Evolutionary conservation across 2,329 filamentous ascomycete genomes (phyloP).

Genomic region (Fusarium humuli): DNA sequence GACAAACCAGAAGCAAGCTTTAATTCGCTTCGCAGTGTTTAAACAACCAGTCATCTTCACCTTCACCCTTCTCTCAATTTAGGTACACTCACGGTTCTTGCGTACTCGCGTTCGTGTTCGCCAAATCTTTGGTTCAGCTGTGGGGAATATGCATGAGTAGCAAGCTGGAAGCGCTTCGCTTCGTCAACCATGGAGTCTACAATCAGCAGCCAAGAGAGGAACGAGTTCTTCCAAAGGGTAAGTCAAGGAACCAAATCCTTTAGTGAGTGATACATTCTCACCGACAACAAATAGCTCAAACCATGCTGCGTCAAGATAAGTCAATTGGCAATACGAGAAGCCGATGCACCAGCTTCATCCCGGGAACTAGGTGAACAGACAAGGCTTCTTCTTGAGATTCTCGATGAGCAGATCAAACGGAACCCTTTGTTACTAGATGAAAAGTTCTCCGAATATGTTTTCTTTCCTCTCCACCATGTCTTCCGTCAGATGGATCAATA

Average conservation of each 20-base stretch:
- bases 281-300: conserved; percentile 63
- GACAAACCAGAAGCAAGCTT: conserved; percentile 7
- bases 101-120: conserved; percentile 35
- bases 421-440: conserved; percentile 72
- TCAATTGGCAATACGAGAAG: conserved; percentile 64
- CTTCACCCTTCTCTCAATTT: neutral
- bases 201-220: conserved; percentile 42
- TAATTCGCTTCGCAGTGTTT: neutral
- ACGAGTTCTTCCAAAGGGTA: conserved; percentile 51
- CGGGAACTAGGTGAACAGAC: conserved; percentile 61
- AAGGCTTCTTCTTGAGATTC: conserved; percentile 58
- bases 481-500: conserved; percentile 80
- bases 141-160: conserved; percentile 42
- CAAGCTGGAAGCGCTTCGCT: conserved; percentile 33
- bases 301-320: conserved; percentile 71
- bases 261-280: neutral
- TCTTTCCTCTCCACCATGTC: conserved; percentile 91
- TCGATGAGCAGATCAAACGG: conserved; percentile 57
- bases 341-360: conserved; percentile 55
- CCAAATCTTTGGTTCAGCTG: conserved; percentile 18
- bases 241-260: neutral
- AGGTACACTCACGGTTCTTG: neutral
- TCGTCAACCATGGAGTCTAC: conserved; percentile 45
- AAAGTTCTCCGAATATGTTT: conserved; percentile 91
- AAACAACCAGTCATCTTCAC: conserved; percentile 1